These are phyloP conservation scores for Perkinsela sp. DNA, from an alignment of 208 protist species.

Conservation along the genomic window DNA sequence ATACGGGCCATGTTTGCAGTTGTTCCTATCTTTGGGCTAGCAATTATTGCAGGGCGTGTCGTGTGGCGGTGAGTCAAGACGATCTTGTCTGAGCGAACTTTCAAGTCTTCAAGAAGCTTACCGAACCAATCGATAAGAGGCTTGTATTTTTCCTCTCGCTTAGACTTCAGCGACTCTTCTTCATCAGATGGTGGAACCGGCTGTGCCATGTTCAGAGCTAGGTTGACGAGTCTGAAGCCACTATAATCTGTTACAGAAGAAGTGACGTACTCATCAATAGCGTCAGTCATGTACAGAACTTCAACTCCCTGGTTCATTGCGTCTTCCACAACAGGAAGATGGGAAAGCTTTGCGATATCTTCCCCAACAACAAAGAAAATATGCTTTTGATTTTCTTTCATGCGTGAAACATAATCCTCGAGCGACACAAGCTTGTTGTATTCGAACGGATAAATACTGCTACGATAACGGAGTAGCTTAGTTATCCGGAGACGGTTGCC, in stretches of 20 bases:
- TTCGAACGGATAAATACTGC: constrained; percentile 14
- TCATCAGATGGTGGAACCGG: constrained; percentile 58
- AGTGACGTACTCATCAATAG: constrained; percentile 92
- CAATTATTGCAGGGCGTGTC: constrained; percentile 72
- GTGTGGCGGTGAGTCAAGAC: constrained; percentile 64
- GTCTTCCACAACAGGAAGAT: constrained; percentile 54
- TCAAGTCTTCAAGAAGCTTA: constrained; percentile 18
- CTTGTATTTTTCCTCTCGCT: constrained; percentile 56
- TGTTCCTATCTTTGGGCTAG: constrained; percentile 66
- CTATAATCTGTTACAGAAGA: constrained; percentile 70
- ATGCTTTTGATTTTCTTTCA: constrained; percentile 70
- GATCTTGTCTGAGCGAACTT: constrained; percentile 48
- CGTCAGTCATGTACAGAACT: constrained; percentile 78
- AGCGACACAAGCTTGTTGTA: constrained; percentile 36
- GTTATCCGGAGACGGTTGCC: constrained; percentile 71
- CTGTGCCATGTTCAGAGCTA: constrained; percentile 78
- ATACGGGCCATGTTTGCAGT: constrained; percentile 86
- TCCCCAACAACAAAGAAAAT: constrained; percentile 76
- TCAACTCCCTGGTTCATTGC: constrained; percentile 44
- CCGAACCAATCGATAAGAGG: constrained; percentile 51
- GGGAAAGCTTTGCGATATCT: constrained; percentile 24
- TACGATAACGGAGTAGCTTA: constrained; percentile 84
- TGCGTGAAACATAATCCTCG: constrained; percentile 66
- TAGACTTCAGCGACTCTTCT: constrained; percentile 61
- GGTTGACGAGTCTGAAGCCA: constrained; percentile 76